phyloP scores from a whole-genome alignment of 2,329 filamentous ascomycete species.

The Sporothrix globosa region DNA sequence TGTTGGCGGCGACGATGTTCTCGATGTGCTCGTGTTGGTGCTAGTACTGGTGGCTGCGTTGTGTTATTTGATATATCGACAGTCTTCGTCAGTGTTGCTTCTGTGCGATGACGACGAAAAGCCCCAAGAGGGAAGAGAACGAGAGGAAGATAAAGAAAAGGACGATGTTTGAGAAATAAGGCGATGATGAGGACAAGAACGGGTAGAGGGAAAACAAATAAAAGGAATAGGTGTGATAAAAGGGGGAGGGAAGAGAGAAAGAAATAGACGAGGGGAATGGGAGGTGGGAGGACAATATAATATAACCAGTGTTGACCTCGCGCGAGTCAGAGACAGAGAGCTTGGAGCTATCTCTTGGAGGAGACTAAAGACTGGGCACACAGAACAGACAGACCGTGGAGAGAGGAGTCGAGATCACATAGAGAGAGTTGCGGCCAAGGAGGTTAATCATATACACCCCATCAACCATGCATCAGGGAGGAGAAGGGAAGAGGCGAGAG shows the following conservation, averaged over 20 bases:
- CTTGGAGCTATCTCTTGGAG: slow-evolving; percentile 8
- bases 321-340: neutral
- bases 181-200: neutral
- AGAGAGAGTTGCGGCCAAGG: neutral
- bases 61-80: neutral
- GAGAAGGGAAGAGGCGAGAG: neutral
- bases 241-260: neutral
- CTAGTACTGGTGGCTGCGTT: neutral
- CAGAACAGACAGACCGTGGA: slow-evolving; percentile 14
- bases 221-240: neutral
- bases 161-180: neutral
- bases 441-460: neutral
- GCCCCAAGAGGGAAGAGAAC: neutral
- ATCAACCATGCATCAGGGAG: neutral
- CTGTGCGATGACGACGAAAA: neutral
- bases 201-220: neutral
- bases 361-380: neutral
- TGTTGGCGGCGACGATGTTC: neutral
- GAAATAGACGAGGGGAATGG: neutral
- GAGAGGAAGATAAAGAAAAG: neutral
- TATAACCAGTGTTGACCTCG: slow-evolving; percentile 1
- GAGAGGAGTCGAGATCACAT: neutral
- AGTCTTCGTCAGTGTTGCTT: neutral
- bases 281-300: slow-evolving; percentile 14
- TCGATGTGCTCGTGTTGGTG: neutral